phyloP scores from a whole-genome alignment of 176 grass and related monocot genomes.

The Eremochloa ophiuroides region DNA sequence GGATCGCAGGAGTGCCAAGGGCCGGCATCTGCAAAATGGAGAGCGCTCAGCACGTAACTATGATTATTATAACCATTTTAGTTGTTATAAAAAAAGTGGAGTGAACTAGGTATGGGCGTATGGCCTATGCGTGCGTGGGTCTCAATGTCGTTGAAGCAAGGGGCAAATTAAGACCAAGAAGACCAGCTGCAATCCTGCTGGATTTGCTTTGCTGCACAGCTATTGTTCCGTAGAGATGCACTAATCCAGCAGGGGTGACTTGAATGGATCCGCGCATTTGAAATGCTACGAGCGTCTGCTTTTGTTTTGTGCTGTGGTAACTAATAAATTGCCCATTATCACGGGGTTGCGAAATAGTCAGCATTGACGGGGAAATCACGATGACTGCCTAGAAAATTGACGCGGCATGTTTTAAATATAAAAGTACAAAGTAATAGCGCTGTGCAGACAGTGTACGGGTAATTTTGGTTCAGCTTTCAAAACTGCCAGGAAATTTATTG shows the following conservation, averaged over 20 bases:
- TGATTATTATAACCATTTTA: neutral
- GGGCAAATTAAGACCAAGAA: neutral
- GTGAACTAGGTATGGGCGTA: neutral
- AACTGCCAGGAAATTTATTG: neutral
- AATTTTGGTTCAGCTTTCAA: neutral
- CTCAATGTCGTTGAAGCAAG: neutral
- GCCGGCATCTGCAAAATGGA: neutral
- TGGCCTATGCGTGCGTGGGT: neutral
- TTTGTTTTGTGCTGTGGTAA: neutral
- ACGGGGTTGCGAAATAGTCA: neutral
- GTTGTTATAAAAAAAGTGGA: neutral
- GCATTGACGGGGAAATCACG: neutral
- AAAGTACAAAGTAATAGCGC: neutral
- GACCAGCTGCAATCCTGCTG: neutral
- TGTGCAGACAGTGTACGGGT: neutral
- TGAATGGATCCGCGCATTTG: conserved; percentile 8
- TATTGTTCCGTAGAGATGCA: neutral
- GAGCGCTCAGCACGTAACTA: neutral
- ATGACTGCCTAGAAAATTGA: neutral
- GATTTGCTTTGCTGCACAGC: neutral
- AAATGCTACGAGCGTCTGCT: neutral
- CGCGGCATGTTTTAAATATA: neutral
- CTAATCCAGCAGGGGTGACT: neutral
- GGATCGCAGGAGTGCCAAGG: neutral
- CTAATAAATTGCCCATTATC: neutral